Conservation (phyloP, 345 rosid genomes). For the Melaleuca quinquenervia region DNA sequence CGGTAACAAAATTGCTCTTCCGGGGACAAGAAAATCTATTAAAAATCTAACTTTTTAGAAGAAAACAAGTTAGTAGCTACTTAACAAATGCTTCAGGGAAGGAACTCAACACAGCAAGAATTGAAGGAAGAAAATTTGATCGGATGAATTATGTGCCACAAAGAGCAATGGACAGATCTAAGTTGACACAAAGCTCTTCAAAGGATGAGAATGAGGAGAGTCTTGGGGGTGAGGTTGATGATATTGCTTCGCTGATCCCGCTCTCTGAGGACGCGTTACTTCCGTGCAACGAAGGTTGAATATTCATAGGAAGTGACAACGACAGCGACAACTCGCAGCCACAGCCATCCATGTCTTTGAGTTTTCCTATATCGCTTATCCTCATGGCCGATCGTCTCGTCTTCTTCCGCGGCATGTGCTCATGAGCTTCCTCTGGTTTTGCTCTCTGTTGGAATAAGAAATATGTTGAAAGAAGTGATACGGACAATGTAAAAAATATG, state of each 20-base stretch:
- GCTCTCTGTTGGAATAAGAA: not conserved
- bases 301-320: slow-evolving; percentile 23
- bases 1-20: not conserved
- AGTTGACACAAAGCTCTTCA: slow-evolving; percentile 21
- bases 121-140: not conserved
- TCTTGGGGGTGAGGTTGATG: slow-evolving; percentile 25
- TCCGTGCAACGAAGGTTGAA: slow-evolving; percentile 24
- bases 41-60: not conserved
- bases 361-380: not conserved
- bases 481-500: not conserved
- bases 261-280: slow-evolving; percentile 44
- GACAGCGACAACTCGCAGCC: slow-evolving; percentile 40
- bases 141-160: not conserved
- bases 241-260: slow-evolving; percentile 59
- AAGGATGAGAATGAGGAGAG: slow-evolving; percentile 31
- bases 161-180: slow-evolving; percentile 58
- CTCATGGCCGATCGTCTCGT: not conserved
- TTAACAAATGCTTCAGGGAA: not conserved
- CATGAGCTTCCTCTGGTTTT: not conserved
- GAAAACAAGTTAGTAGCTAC: not conserved
- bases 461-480: not conserved
- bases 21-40: not conserved
- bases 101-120: not conserved
- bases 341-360: not conserved
- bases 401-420: not conserved